A percentile compares a stretch with the other conserved stretches of the same genome.
phyloP scores from a whole-genome alignment of 139 green algal genomes.

The Chlorella sorokiniana region DNA sequence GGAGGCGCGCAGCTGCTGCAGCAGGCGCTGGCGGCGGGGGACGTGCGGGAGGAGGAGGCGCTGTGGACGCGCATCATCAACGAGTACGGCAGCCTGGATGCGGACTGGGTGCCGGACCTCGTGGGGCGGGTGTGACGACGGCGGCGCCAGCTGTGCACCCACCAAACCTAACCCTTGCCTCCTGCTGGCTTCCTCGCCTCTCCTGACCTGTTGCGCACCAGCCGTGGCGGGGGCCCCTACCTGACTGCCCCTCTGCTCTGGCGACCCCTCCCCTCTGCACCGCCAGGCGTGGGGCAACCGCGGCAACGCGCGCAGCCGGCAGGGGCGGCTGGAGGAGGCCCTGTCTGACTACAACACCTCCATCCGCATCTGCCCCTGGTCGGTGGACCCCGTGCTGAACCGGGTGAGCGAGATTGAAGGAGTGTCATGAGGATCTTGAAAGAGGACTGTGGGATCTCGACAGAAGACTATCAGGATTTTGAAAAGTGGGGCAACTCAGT shows the following conservation, averaged over 20 bases:
- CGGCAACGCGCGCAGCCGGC: conserved; percentile 84
- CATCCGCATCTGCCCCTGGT: conserved; percentile 84
- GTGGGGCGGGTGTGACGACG: conserved; percentile 62
- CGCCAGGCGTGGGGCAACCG: conserved; percentile 76
- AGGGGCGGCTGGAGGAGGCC: conserved; percentile 71
- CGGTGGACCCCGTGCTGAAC: conserved; percentile 88
- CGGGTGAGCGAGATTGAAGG: too few species aligned
- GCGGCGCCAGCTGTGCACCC: neutral
- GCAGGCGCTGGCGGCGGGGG: conserved; percentile 69
- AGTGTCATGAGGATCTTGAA: too few species aligned
- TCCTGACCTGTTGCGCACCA: neutral
- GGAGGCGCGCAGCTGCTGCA: conserved; percentile 72
- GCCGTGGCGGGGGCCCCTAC: too few species aligned
- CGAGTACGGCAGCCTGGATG: conserved; percentile 58
- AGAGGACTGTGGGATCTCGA: neutral
- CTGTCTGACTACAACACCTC: conserved; percentile 80
- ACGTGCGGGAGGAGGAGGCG: conserved; percentile 75
- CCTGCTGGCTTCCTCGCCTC: neutral
- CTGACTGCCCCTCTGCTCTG: neutral
- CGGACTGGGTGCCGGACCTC: conserved; percentile 80
- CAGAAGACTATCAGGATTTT: neutral
- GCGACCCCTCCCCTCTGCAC: neutral
- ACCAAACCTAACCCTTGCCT: neutral
- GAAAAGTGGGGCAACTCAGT: too few species aligned
- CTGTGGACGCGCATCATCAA: conserved; percentile 75